Evolutionary conservation across 139 green algal genomes (phyloP).

Genomic region (Coelastrella sp.): DNA sequence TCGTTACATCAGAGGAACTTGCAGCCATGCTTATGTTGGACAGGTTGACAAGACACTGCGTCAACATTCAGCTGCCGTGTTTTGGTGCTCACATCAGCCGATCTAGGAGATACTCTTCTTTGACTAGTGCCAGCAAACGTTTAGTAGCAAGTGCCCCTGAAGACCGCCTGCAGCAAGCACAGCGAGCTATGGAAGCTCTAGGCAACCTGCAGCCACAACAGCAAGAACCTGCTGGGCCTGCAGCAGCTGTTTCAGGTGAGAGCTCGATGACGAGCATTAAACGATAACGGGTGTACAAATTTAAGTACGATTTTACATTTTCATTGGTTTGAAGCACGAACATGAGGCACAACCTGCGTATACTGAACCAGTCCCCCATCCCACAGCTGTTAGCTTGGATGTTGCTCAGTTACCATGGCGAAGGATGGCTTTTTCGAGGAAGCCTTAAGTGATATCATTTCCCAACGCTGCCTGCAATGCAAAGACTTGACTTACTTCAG

Average conservation of each 20-base stretch:
- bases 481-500: too few species aligned
- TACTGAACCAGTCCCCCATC: too few species aligned
- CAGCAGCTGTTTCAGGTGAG: conserved; percentile 5
- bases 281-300: too few species aligned
- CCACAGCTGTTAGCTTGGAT: too few species aligned
- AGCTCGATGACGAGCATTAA: too few species aligned
- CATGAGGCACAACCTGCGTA: too few species aligned
- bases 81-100: conserved; percentile 1
- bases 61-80: not conserved
- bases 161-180: conserved; percentile 7
- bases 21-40: conserved; percentile 1
- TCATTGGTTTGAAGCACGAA: too few species aligned
- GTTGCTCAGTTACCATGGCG: too few species aligned
- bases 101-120: not conserved
- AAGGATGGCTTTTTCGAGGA: too few species aligned
- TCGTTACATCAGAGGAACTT: not conserved
- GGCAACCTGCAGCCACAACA: conserved; percentile 1
- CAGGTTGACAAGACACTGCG: not conserved
- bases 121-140: not conserved
- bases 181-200: conserved; percentile 3
- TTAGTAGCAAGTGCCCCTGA: not conserved
- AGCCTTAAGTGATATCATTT: too few species aligned
- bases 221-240: not conserved
- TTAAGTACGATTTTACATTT: too few species aligned
- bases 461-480: too few species aligned